Conservation (phyloP, 805 yeast species). For the Zygoascus bituminiphila region DNA sequence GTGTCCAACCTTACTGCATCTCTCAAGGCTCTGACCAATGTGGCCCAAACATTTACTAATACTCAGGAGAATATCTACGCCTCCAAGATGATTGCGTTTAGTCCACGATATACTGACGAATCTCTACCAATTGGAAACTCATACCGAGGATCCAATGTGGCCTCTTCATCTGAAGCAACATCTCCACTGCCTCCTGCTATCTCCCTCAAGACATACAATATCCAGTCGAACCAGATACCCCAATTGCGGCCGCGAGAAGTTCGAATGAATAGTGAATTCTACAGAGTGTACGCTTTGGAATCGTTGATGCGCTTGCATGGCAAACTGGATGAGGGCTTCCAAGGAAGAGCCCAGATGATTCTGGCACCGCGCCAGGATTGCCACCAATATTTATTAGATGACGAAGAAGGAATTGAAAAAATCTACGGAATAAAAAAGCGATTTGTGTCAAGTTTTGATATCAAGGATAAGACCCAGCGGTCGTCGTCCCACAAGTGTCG, state of each 20-base stretch:
- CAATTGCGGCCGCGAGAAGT: slow-evolving; percentile 26
- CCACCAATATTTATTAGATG: slow-evolving; percentile 9
- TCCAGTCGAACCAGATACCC: slow-evolving; percentile 24
- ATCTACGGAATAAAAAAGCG: slow-evolving; percentile 22
- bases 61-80: slow-evolving; percentile 18
- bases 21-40: slow-evolving; percentile 16
- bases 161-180: neutral
- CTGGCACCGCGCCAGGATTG: slow-evolving; percentile 23
- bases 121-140: slow-evolving; percentile 17
- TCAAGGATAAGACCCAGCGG: neutral
- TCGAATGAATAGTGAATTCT: slow-evolving; percentile 28
- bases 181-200: slow-evolving; percentile 3
- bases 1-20: slow-evolving; percentile 21
- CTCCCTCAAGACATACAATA: slow-evolving; percentile 25
- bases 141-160: slow-evolving; percentile 22
- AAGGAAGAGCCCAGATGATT: slow-evolving; percentile 27
- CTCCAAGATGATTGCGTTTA: slow-evolving; percentile 17
- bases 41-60: slow-evolving; percentile 18
- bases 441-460: slow-evolving; percentile 12
- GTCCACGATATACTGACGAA: slow-evolving; percentile 22
- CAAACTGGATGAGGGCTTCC: slow-evolving; percentile 26
- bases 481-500: neutral
- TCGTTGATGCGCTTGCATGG: slow-evolving; percentile 28
- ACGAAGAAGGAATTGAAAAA: slow-evolving; percentile 14
- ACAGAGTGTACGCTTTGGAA: slow-evolving; percentile 29